Conservation (phyloP, 2,329 filamentous ascomycete species). For the Exophiala sp. region DNA sequence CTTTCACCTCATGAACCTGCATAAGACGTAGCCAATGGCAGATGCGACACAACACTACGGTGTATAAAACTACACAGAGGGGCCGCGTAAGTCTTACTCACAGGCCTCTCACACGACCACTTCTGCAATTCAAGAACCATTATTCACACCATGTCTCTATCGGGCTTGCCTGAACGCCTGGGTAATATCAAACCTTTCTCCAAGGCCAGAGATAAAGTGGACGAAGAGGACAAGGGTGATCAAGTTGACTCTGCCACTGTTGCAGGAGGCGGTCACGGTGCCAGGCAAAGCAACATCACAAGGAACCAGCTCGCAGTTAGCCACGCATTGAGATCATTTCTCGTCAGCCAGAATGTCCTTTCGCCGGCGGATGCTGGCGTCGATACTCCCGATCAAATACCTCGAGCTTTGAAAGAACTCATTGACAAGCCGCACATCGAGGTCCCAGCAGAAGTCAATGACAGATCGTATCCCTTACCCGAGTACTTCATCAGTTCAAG, state of each 20-base stretch:
- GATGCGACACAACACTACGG: too few species aligned
- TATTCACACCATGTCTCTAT: conserved; percentile 2
- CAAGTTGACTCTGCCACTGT: conserved; percentile 21
- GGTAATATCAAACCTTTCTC: conserved; percentile 24
- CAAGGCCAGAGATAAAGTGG: conserved; percentile 14
- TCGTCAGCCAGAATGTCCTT: conserved; percentile 22
- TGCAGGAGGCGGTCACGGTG: conserved; percentile 24
- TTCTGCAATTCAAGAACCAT: not conserved
- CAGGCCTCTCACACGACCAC: too few species aligned
- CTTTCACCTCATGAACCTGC: too few species aligned
- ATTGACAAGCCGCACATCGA: conserved; percentile 24
- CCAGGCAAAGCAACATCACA: conserved; percentile 18
- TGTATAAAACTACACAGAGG: too few species aligned
- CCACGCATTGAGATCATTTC: conserved; percentile 20
- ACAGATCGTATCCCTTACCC: conserved; percentile 25
- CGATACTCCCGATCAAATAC: conserved; percentile 12
- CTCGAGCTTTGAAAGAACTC: conserved; percentile 14
- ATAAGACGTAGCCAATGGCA: too few species aligned
- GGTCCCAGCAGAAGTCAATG: conserved; percentile 22
- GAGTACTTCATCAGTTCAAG: conserved; percentile 29
- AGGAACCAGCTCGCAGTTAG: conserved; percentile 24
- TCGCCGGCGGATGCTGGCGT: conserved; percentile 19
- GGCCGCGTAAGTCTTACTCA: too few species aligned
- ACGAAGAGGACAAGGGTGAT: conserved; percentile 26
- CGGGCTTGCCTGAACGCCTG: conserved; percentile 9